Evolutionary conservation across 148 eudicot genomes (phyloP), one percentile per base, ranked within the genome.

Genomic region (Silene uniflora): DNA sequence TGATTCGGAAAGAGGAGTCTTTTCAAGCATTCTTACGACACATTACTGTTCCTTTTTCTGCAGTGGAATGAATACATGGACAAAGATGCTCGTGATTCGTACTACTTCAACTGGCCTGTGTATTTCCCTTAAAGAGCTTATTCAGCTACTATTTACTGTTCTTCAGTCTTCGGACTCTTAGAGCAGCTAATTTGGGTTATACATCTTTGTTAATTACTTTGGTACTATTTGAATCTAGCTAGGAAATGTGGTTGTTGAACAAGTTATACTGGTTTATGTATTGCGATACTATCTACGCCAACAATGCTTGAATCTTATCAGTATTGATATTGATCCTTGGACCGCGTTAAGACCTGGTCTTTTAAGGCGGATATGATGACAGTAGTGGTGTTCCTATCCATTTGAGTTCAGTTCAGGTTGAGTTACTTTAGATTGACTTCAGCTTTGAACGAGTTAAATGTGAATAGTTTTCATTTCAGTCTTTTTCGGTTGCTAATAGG

Each of bases 101-200:
- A 93, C 92, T 93, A 93, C 83, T 65, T 70, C 88, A 91, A 91
- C 81, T 91, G 96, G 98, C 96, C 98, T 73, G 82, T 87, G 23
- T 93, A 85, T 76, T 93, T 93, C 82, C 90, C 88, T 2, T 92
- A 86, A 76, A 46, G 49, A 58, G 62, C 74, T 21, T 67, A 52
- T 47, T 44, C 60, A 39, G 52, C 67, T 76, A 66, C 73, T 24
- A 17, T 32, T 4, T 22, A 46, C 74, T 60, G 62, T 24, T 74
- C 49, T 24, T 59, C 47, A 46, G 55, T 62, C 21, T 47, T 69
- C 32, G 39, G 63, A 69, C 25, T 54, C 62, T 66, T n/a, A 8
- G 66, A 22, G 14, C 25, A 61, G 65, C 65, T 24, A 61, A 21
- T 10, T 61, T 10, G 14, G 25, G 24, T 22, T 22, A 60, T 32